phyloP scores from a whole-genome alignment of 2,329 filamentous ascomycete genomes.

The Pseudocercospora ulei region DNA sequence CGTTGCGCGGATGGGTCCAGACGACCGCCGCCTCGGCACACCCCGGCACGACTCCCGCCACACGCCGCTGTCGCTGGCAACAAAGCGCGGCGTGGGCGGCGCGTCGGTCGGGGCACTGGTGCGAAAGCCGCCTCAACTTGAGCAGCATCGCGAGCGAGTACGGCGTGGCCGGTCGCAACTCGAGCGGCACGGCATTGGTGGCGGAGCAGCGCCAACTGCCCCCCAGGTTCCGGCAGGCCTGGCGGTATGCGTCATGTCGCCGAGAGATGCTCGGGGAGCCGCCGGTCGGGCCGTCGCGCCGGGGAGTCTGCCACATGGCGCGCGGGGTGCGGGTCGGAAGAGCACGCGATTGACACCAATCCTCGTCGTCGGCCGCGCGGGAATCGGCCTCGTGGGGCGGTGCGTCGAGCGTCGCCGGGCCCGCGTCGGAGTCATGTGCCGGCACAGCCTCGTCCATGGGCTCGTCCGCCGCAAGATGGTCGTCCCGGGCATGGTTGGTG shows the following conservation, averaged over 20 bases:
- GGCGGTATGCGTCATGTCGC: neutral
- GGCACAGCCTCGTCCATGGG: too few relatives aligned
- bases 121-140: neutral
- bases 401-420: too few relatives aligned
- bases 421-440: too few relatives aligned
- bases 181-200: slow-evolving; percentile 1
- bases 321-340: too few relatives aligned
- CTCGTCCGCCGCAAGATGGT: too few relatives aligned
- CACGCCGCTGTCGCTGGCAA: neutral
- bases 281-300: too few relatives aligned
- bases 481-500: too few relatives aligned
- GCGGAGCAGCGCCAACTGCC: slow-evolving; percentile 6
- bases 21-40: neutral
- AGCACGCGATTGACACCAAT: too few relatives aligned
- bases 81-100: neutral
- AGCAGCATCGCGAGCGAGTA: slow-evolving; percentile 13
- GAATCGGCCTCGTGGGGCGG: too few relatives aligned
- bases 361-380: too few relatives aligned
- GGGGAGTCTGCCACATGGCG: too few relatives aligned
- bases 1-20: slow-evolving; percentile 1
- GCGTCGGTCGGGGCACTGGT: neutral
- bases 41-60: neutral
- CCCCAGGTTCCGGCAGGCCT: neutral
- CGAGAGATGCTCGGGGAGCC: too few relatives aligned
- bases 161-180: slow-evolving; percentile 10